phyloP scores from a whole-genome alignment of 306 rosid species.

The Astragalus glycyphyllos region DNA sequence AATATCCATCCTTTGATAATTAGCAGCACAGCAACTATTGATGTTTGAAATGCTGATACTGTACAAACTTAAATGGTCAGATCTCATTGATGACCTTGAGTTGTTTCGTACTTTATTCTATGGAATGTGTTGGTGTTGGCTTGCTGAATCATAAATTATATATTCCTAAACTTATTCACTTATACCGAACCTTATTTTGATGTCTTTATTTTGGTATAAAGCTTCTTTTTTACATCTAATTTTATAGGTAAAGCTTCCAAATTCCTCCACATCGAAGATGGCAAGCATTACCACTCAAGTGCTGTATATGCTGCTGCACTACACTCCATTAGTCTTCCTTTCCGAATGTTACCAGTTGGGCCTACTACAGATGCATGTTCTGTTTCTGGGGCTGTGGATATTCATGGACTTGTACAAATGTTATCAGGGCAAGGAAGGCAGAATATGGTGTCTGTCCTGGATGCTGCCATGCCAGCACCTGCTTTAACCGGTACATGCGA shows the following conservation, averaged over 20 bases:
- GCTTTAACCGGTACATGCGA: slow-evolving; percentile 63
- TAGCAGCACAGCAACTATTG: slow-evolving; percentile 1
- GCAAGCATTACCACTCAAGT: slow-evolving; percentile 78
- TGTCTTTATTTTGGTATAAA: slow-evolving; percentile 30
- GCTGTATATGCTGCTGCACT: slow-evolving; percentile 84
- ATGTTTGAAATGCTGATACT: slow-evolving; percentile 34
- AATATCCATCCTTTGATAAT: slow-evolving; percentile 26
- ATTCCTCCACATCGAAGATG: slow-evolving; percentile 66
- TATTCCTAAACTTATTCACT: slow-evolving; percentile 25
- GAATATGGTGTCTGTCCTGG: slow-evolving; percentile 78
- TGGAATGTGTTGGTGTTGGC: slow-evolving; percentile 36
- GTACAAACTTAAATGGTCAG: slow-evolving; percentile 4
- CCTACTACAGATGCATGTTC: slow-evolving; percentile 61
- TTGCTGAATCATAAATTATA: slow-evolving; percentile 24
- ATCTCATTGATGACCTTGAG: slow-evolving; percentile 19
- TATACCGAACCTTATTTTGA: slow-evolving; percentile 25
- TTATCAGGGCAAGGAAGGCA: slow-evolving; percentile 77
- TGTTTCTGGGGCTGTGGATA: slow-evolving; percentile 70
- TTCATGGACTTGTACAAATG: slow-evolving; percentile 72
- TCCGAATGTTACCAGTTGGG: slow-evolving; percentile 75
- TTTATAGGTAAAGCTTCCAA: slow-evolving; percentile 73
- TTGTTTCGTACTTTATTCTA: slow-evolving; percentile 19
- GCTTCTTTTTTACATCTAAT: slow-evolving; percentile 30
- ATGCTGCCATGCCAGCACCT: slow-evolving; percentile 89
- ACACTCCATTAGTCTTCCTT: slow-evolving; percentile 82